Evolutionary conservation across 352 stramenopile species (phyloP).

Genomic region (Globisporangium irregulare): DNA sequence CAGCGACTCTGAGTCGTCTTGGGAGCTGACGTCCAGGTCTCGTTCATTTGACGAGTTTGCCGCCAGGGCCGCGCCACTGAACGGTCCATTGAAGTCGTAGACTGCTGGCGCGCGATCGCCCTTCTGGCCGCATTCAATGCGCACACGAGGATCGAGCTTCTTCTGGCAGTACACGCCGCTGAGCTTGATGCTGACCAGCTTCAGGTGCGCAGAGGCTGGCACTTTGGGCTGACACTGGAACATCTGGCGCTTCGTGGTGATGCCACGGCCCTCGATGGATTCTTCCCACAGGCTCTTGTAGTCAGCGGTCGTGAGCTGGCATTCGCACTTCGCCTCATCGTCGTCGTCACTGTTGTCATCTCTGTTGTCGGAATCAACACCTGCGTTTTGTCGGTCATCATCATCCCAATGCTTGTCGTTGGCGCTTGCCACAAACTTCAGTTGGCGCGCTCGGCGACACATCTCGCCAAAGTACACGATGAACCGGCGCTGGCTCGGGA

Average conservation of each 20-base stretch:
- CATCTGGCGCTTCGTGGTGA: constrained; percentile 13
- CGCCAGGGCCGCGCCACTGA: constrained; percentile 13
- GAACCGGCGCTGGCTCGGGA: constrained; percentile 77
- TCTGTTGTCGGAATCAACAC: constrained; percentile 9
- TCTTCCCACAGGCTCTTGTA: constrained; percentile 51
- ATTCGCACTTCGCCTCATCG: constrained; percentile 27
- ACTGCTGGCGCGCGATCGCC: constrained; percentile 3
- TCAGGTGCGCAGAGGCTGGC: constrained; percentile 31
- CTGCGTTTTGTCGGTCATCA: constrained; percentile 8
- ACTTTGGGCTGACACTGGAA: constrained; percentile 28
- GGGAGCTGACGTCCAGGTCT: constrained; percentile 3
- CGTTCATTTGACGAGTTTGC: not conserved
- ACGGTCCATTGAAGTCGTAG: constrained; percentile 26
- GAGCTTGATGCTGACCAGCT: constrained; percentile 39
- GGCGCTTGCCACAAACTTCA: not conserved
- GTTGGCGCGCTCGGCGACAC: constrained; percentile 28
- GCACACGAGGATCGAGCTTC: constrained; percentile 50
- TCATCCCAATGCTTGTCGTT: constrained; percentile 12
- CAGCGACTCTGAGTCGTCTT: constrained; percentile 7
- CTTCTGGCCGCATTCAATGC: constrained; percentile 39
- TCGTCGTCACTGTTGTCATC: constrained; percentile 12
- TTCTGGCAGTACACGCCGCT: constrained; percentile 45
- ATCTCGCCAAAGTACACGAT: constrained; percentile 69
- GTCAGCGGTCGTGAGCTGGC: constrained; percentile 29
- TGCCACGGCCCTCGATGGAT: constrained; percentile 33